Evolutionary conservation across 1,139 yeast species (phyloP), one percentile per base, ranked within the genome.

Genomic region (Protomyces macrosporus): DNA sequence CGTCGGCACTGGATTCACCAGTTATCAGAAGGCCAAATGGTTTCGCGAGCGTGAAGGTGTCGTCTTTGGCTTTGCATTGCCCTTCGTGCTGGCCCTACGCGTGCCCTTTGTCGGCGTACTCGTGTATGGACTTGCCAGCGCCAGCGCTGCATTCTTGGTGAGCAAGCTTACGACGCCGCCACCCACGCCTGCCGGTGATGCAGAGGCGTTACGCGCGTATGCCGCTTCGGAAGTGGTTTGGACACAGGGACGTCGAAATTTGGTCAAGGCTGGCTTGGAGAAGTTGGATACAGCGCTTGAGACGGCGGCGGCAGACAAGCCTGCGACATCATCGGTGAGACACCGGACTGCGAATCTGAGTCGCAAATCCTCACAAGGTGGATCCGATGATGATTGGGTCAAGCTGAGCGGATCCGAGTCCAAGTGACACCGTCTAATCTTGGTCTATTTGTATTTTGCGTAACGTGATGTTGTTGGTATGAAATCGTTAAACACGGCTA

Each of bases 11-110:
- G 50, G 50, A 14, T 80, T 83, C 66, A 68, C 75, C 4, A 72
- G 79, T 6, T 71, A 70, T n/a, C 67, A 73, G n/a, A 84, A 83
- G 63, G 75, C 76, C 9, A 79, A 77, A 63, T 84, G 88, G 88
- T 73, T 78, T 63, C 75, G 76, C 30, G 79, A 85, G 9, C 76
- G 88, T 48, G 83, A 81, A 61, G 88, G 88, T 0, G 77, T 83
- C 23, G 72, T 84, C 53, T 81, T 82, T 68, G 88, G 88, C 1
- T 84, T 83, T 68, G 83, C 85, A 1, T 71, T 82, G n/a, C 78
- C 80, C 55, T 82, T 79, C 71, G 82, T 76, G 67, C 68, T 77
- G 57, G 70, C 82, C 52, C 73, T 82, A 65, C 73, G 76, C 52
- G 72, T 79, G 32, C 84, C 86, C 0, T 76, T 77, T 67, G 67